Percentiles rank a stretch among this genome's conserved stretches.
Evolutionary conservation across 1,284 basidiomycete species (phyloP).

Genomic region (Schizopora paradoxa): DNA sequence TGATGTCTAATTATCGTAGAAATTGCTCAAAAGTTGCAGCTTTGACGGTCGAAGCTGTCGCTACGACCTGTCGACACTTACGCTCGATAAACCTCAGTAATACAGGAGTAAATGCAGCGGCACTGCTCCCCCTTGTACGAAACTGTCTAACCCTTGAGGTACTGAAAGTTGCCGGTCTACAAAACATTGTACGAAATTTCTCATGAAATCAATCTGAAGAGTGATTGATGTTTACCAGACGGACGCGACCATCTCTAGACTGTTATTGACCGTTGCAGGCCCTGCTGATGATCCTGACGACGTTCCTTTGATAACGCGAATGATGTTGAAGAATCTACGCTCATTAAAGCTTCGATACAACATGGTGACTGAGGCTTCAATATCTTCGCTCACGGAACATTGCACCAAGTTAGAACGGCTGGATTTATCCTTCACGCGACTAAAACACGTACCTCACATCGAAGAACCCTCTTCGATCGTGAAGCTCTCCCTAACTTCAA

Average conservation of each 20-base stretch:
- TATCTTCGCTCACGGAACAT: slow-evolving; percentile 37
- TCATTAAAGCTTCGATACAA: slow-evolving; percentile 59
- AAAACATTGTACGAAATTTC: slow-evolving; percentile 45
- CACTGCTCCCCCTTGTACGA: slow-evolving; percentile 41
- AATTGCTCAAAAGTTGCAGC: slow-evolving; percentile 53
- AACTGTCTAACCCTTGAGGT: slow-evolving; percentile 43
- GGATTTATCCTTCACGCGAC: slow-evolving; percentile 60
- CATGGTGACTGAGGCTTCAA: slow-evolving; percentile 42
- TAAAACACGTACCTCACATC: slow-evolving; percentile 32
- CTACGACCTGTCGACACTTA: slow-evolving; percentile 40
- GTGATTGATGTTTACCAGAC: slow-evolving; percentile 37
- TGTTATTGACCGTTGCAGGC: slow-evolving; percentile 31
- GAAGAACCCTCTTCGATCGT: slow-evolving; percentile 29
- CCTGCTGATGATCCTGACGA: slow-evolving; percentile 18
- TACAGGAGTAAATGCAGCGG: slow-evolving; percentile 47
- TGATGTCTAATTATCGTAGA: slow-evolving; percentile 28
- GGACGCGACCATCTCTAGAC: slow-evolving; percentile 46
- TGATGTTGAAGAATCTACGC: slow-evolving; percentile 36
- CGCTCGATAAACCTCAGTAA: slow-evolving; percentile 53
- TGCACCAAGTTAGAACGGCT: slow-evolving; percentile 50
- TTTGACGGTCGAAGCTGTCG: slow-evolving; percentile 41
- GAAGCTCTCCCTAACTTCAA: slow-evolving; percentile 61
- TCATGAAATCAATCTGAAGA: background rate
- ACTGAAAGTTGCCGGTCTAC: slow-evolving; percentile 58
- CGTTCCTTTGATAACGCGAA: slow-evolving; percentile 33